Percentiles rank a stretch among this genome's conserved stretches.
These are phyloP conservation scores for Botrytis squamosa DNA, from an alignment of 2,329 filamentous ascomycete genomes.

Conservation along the genomic window DNA sequence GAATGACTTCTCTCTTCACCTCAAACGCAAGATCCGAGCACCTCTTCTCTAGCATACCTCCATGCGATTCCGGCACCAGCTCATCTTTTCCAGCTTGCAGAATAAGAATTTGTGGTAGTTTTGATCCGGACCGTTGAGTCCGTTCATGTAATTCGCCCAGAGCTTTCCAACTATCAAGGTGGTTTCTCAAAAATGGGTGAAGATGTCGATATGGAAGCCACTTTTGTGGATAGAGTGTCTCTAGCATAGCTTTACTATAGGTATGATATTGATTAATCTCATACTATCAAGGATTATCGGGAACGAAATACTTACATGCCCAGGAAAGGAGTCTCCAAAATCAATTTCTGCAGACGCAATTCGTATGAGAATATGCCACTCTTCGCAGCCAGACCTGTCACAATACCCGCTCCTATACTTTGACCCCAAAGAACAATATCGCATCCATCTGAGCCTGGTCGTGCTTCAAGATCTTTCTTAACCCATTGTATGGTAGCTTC, in stretches of 20 bases:
- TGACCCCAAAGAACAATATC: conserved; percentile 70
- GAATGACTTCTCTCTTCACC: conserved; percentile 47
- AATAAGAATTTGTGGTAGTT: conserved; percentile 41
- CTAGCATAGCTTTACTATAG: conserved; percentile 59
- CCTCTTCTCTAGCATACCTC: conserved; percentile 46
- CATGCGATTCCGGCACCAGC: conserved; percentile 54
- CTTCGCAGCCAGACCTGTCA: conserved; percentile 49
- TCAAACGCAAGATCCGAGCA: conserved; percentile 50
- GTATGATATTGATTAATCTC: background rate
- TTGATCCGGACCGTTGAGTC: conserved; percentile 31
- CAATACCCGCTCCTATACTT: conserved; percentile 72
- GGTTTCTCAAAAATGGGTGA: conserved; percentile 69
- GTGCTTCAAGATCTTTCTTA: conserved; percentile 41
- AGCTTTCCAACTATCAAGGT: conserved; percentile 55
- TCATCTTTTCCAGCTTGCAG: conserved; percentile 59
- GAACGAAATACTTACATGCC: conserved; percentile 47
- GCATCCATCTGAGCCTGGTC: conserved; percentile 25
- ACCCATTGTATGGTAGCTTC: conserved; percentile 65
- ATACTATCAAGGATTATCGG: background rate
- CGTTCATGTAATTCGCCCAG: conserved; percentile 45
- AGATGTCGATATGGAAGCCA: conserved; percentile 78
- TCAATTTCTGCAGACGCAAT: conserved; percentile 46
- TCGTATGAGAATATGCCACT: conserved; percentile 22
- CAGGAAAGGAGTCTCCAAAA: conserved; percentile 76
- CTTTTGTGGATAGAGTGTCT: conserved; percentile 71